Base-by-base conservation (phyloP, 768 basidiomycete genomes). In the Megacollybia marginata region DNA sequence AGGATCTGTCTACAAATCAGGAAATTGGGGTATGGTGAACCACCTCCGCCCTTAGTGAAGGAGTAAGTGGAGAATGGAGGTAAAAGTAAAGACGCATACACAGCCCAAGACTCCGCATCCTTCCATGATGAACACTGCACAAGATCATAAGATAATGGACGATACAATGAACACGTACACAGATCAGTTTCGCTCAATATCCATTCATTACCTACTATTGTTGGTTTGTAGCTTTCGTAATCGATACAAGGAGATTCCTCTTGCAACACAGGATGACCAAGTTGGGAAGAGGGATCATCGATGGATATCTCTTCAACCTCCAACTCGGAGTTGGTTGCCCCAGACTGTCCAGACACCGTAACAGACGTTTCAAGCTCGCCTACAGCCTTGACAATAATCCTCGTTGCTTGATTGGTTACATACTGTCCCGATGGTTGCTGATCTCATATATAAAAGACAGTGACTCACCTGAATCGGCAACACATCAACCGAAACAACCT, bases 11-110 rank as follows among this genome's bases (percentile, higher is more conserved):
- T 63, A 3, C 72, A 58, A 54, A 69, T 68, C 6, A 79, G 54
- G 55, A 69, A 78, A 13, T 66, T 59, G 18, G 71, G 70, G 50
- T 75, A 67, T 0, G 79, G 73, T 2, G 72, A 69, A 3, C 79
- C 80, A 3, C 80, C 79, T 9, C 80, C 80, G 5, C 79, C 79
- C 15, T 70, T 72, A 0, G 79, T 80, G 1, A 81, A 61, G 34
- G 79, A 67, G 50, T 75, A 77, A 49, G 76, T 78, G 10, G 79
- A 78, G 19, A 72, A 69, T n/a, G n/a, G n/a, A 1, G 76, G 69
- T 46, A 81, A 6, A 28, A 28, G 23, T 6, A 28, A 28, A 28
- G 23, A 6, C 23, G 6, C 23, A 6, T 28, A 28, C 23, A 28
- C 23, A 28, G 6, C 23, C 23, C 6, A 28, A 28, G 23, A 28